These are phyloP conservation scores for Adansonia gregorii DNA, from an alignment of 441 rosid genomes.

Conservation along the genomic window DNA sequence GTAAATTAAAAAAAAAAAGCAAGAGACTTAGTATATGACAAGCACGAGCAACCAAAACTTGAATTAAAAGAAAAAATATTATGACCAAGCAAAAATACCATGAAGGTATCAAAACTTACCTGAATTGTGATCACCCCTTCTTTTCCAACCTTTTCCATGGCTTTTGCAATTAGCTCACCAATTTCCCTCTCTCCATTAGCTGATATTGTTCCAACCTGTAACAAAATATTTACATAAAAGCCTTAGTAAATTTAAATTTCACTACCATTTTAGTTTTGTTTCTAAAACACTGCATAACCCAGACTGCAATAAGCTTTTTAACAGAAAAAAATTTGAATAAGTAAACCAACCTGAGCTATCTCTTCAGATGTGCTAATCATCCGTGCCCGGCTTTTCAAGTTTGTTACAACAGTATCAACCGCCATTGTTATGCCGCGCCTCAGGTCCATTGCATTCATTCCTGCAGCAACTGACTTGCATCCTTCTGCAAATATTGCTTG, in stretches of 20 bases:
- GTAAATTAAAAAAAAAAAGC: background rate
- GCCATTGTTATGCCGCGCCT: slow-evolving; percentile 89
- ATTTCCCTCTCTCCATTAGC: slow-evolving; percentile 93
- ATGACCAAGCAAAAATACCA: background rate
- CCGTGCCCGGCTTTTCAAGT: slow-evolving; percentile 75
- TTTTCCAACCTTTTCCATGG: slow-evolving; percentile 95
- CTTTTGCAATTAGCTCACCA: slow-evolving; percentile 89
- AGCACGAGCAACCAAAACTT: background rate
- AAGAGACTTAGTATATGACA: background rate
- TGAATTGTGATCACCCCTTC: slow-evolving; percentile 91
- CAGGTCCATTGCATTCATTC: slow-evolving; percentile 93
- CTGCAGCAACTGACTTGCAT: slow-evolving; percentile 93
- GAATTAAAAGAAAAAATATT: background rate
- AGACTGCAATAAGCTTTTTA: too few relatives aligned
- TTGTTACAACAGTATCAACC: slow-evolving; percentile 82
- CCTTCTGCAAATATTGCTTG: slow-evolving; percentile 81
- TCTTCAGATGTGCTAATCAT: slow-evolving; percentile 97
- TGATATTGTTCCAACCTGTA: slow-evolving; percentile 80
- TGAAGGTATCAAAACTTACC: slow-evolving; percentile 34
- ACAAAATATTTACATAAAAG: background rate
- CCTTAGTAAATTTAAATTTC: background rate
- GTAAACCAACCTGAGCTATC: slow-evolving; percentile 66
- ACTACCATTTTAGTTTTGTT: background rate
- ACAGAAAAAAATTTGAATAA: background rate
- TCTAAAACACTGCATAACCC: background rate